Conservation (phyloP, 108 stramenopile species). For the Nannochloropsis salina region DNA sequence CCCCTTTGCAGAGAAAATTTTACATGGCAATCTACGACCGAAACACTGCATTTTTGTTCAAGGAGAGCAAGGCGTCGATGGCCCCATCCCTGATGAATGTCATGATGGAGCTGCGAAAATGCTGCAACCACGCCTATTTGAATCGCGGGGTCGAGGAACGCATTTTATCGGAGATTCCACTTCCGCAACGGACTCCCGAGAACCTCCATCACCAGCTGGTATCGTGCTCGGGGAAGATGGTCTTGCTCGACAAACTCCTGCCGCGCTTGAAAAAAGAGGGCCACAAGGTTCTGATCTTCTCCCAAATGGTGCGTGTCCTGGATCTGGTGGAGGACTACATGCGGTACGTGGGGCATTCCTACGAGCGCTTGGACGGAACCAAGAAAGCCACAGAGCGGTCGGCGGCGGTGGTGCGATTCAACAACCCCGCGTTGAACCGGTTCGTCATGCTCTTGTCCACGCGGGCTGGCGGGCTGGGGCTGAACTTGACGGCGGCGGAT, state of each 20-base stretch:
- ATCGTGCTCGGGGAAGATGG: slow-evolving; percentile 80
- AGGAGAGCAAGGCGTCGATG: slow-evolving; percentile 61
- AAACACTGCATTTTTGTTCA: slow-evolving; percentile 69
- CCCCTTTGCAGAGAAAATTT: slow-evolving; percentile 88
- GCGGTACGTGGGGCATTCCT: slow-evolving; percentile 51
- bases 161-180: slow-evolving; percentile 49
- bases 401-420: slow-evolving; percentile 65
- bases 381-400: slow-evolving; percentile 46
- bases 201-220: slow-evolving; percentile 49
- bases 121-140: slow-evolving; percentile 57
- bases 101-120: slow-evolving; percentile 94
- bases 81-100: slow-evolving; percentile 91
- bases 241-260: slow-evolving; percentile 92
- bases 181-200: slow-evolving; percentile 46
- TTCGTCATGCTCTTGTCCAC: slow-evolving; percentile 95
- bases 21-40: slow-evolving; percentile 94
- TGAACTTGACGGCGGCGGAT: slow-evolving; percentile 94
- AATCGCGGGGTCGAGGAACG: slow-evolving; percentile 54
- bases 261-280: slow-evolving; percentile 79
- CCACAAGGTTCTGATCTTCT: slow-evolving; percentile 90
- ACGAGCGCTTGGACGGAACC: slow-evolving; percentile 56
- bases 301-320: slow-evolving; percentile 81
- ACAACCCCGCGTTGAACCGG: slow-evolving; percentile 60
- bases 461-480: slow-evolving; percentile 83
- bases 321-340: slow-evolving; percentile 95